Conservation (phyloP, 306 rosid genomes). For the Cucumis hystrix region DNA sequence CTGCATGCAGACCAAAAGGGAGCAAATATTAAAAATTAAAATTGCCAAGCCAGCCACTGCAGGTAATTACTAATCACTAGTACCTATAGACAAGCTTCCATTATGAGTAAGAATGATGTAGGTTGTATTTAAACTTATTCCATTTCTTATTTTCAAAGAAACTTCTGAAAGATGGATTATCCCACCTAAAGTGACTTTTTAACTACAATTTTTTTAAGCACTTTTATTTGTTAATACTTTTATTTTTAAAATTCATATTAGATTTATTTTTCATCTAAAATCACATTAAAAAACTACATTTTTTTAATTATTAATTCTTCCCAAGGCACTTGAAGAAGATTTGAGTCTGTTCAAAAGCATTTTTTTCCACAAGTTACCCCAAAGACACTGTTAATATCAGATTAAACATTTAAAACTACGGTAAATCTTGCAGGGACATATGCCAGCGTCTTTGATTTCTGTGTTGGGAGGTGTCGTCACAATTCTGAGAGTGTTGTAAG, state of each 20-base stretch:
- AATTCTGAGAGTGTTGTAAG: conserved; percentile 97
- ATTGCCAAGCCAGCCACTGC: conserved; percentile 69
- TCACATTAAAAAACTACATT: too few species aligned
- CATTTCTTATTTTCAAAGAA: too few species aligned
- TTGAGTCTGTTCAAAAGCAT: neutral
- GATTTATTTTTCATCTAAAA: too few species aligned
- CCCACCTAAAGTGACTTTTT: too few species aligned
- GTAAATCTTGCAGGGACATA: conserved; percentile 46
- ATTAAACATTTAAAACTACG: neutral
- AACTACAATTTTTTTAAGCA: too few species aligned
- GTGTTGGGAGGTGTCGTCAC: conserved; percentile 91
- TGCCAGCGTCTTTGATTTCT: conserved; percentile 62
- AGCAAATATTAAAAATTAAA: conserved; percentile 43
- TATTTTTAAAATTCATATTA: too few species aligned
- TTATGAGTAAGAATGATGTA: neutral
- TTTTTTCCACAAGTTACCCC: neutral
- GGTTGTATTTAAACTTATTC: too few species aligned
- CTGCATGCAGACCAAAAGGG: conserved; percentile 43
- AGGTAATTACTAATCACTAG: conserved; percentile 25
- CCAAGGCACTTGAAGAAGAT: neutral
- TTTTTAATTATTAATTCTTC: too few species aligned
- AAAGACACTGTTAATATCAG: neutral
- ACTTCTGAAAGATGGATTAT: too few species aligned
- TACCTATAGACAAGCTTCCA: neutral
- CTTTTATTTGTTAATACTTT: too few species aligned